Percentiles rank a stretch among this genome's conserved stretches.
Evolutionary conservation across 108 stramenopile species (phyloP).

Genomic region (Asterionellopsis glacialis): DNA sequence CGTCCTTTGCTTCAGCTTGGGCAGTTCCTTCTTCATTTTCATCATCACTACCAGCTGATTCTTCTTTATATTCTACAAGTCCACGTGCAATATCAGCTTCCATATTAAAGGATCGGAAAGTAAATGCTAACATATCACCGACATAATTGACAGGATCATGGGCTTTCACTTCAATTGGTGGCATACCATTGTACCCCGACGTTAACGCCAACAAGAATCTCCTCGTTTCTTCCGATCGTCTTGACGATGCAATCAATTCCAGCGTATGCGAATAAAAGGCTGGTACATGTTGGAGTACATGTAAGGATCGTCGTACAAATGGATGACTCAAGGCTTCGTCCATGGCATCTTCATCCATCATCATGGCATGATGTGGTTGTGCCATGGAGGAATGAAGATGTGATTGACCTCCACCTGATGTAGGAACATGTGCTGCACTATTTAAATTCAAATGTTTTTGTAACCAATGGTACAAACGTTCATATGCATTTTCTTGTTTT

Average conservation of each 20-base stretch:
- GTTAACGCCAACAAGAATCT: constrained; percentile 81
- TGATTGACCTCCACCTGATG: background rate
- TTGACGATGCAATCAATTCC: constrained; percentile 63
- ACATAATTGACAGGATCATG: constrained; percentile 85
- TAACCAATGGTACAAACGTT: constrained; percentile 82
- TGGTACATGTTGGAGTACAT: constrained; percentile 60
- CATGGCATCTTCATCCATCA: constrained; percentile 46
- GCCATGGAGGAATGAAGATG: background rate
- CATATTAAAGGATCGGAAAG: constrained; percentile 64
- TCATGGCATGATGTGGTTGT: background rate
- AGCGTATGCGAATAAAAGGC: constrained; percentile 67
- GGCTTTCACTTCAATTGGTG: constrained; percentile 79
- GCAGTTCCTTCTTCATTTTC: constrained; percentile 7
- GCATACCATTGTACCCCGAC: constrained; percentile 60
- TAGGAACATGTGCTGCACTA: constrained; percentile 10
- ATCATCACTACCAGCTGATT: constrained; percentile 8
- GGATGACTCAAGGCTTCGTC: constrained; percentile 70
- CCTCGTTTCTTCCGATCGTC: constrained; percentile 71
- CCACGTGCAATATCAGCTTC: constrained; percentile 74
- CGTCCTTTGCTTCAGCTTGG: background rate
- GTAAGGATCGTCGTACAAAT: constrained; percentile 50
- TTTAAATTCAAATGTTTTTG: constrained; percentile 60
- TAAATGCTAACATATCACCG: constrained; percentile 87
- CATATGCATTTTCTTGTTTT: constrained; percentile 83
- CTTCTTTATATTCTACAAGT: constrained; percentile 21